phyloP scores from a whole-genome alignment of 2,329 filamentous ascomycete genomes.

The Colletotrichum filicis region DNA sequence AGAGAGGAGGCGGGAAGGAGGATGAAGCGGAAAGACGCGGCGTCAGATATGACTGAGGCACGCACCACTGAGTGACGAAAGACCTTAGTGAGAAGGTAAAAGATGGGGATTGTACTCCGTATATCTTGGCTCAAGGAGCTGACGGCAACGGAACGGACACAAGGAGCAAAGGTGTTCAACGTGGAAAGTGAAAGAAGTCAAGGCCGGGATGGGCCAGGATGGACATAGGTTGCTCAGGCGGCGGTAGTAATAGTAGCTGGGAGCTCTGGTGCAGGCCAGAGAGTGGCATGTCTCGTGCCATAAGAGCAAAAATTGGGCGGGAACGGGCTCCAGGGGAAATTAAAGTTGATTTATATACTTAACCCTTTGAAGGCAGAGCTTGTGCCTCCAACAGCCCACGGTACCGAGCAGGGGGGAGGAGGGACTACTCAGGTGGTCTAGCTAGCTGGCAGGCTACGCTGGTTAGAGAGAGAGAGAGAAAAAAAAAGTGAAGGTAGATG shows the following conservation, averaged over 20 bases:
- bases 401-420: conserved; percentile 11
- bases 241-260: conserved; percentile 30
- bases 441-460: conserved; percentile 8
- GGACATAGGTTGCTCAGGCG: conserved; percentile 32
- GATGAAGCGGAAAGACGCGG: conserved; percentile 2
- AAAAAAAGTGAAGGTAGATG: neutral
- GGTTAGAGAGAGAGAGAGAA: neutral
- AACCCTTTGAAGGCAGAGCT: conserved; percentile 40
- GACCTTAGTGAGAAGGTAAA: conserved; percentile 15
- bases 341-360: conserved; percentile 53
- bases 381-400: conserved; percentile 31
- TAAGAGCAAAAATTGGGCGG: conserved; percentile 47
- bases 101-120: neutral
- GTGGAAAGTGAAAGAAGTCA: conserved; percentile 16
- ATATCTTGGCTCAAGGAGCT: conserved; percentile 18
- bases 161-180: conserved; percentile 3
- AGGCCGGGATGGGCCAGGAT: conserved; percentile 9
- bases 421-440: conserved; percentile 19
- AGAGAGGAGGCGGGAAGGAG: conserved; percentile 8
- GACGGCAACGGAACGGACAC: conserved; percentile 14
- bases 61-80: conserved; percentile 16
- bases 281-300: conserved; percentile 56
- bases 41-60: conserved; percentile 27
- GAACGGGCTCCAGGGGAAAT: conserved; percentile 42
- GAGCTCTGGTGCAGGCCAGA: conserved; percentile 50